Base-by-base conservation (phyloP, 495 filamentous ascomycete genomes). In the Penicillium silybi region DNA sequence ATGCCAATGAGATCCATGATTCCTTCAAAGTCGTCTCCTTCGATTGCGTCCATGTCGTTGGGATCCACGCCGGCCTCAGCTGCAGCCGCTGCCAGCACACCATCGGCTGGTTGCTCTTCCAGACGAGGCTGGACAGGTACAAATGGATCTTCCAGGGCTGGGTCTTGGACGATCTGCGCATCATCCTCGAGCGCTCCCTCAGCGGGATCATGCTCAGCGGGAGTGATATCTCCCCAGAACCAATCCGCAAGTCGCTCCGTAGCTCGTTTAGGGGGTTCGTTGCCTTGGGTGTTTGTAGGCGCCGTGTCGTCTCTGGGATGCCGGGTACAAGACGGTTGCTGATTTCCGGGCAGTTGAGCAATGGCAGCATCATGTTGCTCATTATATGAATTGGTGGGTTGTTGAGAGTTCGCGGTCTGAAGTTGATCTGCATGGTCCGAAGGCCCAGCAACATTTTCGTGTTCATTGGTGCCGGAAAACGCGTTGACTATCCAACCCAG, bases 11-110 rank as follows among this genome's bases (percentile, higher is more conserved):
- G 80, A 63, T 99, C 93, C 75, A 97, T 80, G 43, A 99, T 89
- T 6, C 93, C 93, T 65, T 99, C 93, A n/a, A 99, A 82, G 59
- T 99, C 93, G 68, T 99, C 93, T 9, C 86, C 89, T 56, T 97
- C 93, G 29, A 81, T 69, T 29, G 71, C 80, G 54, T 84, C 81
- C 41, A 70, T 59, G 46, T 82, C 79, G 44, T 87, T 85, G 5
- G 74, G 65, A 59, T 87, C 83, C 26, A 80, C 40, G 9, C 73
- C 82, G 20, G 73, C 77, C 48, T 76, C 71, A 23, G 67, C 71
- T 23, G 72, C 71, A 17, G n/a, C 37, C 10, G 18, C 18, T 13
- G 6, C 48, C 6, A 44, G 48, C 15, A 49, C 67, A 10, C 68
- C 65, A 38, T 64, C 56, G 18, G 49, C 61, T 27, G 38, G 48